Base-by-base conservation (phyloP, 768 basidiomycete genomes). In the Lyophyllum decastes region DNA sequence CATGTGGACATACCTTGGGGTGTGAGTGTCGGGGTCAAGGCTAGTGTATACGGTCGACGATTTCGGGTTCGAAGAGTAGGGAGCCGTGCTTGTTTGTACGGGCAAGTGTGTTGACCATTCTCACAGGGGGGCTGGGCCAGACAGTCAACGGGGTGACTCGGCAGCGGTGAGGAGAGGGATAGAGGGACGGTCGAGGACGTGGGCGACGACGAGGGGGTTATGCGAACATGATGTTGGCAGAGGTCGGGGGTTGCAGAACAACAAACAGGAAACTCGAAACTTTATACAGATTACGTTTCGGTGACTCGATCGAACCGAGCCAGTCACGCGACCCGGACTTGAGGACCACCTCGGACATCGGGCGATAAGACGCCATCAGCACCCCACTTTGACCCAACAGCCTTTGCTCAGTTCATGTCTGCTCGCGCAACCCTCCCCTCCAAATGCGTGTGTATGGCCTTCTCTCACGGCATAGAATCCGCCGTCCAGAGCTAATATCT, bases 81-180 rank as follows among this genome's bases (percentile, higher is more conserved):
- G 89, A 87, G 80, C 90, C 89, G 88, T 90, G 87, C 81, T 86
- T 89, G 70, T 88, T 87, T 74, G 80, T 87, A 65, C 87, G 89
- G 70, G 85, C 78, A 72, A 86, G 85, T 85, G 86, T 90, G 79
- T 90, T 86, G 81, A 91, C 88, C 90, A 92, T 93, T 80, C 74
- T 76, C 73, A 76, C 68, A 70, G 65, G 51, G 61, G 67, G 66
- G 63, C 57, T 70, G 66, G 55, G 73, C 73, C 74, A 73, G 74
- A 68, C 61, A 71, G 71, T 67, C 73, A 70, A 66, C 79, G 78
- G 77, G 76, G 60, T 72, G 65, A 66, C 64, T 52, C 68, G 73
- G 64, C 67, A 66, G 59, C 65, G 66, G 19, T 44, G 11, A 12
- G 35, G 6, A 57, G 66, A 66, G 74, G 74, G 75, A 76, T 68